phyloP scores from a whole-genome alignment of 1,284 basidiomycete genomes.

The Xanthoconium separans region DNA sequence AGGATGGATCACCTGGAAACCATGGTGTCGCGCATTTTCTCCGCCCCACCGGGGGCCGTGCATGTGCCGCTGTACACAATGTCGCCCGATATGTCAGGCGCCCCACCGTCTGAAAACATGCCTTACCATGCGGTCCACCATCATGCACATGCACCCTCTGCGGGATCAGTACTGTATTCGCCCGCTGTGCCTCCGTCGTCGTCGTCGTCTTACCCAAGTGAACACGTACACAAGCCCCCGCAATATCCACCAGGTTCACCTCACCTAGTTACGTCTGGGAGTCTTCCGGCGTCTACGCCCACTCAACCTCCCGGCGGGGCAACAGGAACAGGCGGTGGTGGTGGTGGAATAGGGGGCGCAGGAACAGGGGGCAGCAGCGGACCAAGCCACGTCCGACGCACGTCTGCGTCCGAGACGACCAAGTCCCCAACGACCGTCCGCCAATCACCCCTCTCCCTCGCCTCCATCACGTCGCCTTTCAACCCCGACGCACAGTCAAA shows the following conservation, averaged over 20 bases:
- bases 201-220: conserved; percentile 27
- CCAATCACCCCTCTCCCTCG: conserved; percentile 32
- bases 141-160: conserved; percentile 6
- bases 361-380: conserved; percentile 12
- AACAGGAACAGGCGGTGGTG: conserved; percentile 1
- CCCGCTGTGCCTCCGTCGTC: conserved; percentile 13
- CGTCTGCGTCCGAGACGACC: conserved; percentile 26
- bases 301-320: conserved; percentile 14
- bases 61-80: conserved; percentile 33
- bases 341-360: conserved; percentile 8
- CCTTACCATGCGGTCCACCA: conserved; percentile 29
- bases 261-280: conserved; percentile 24
- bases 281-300: conserved; percentile 15
- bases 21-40: conserved; percentile 29
- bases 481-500: conserved; percentile 44
- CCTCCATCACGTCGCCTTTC: conserved; percentile 34
- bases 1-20: conserved; percentile 41
- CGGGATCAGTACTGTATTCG: conserved; percentile 29
- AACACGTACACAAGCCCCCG: conserved; percentile 23
- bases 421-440: conserved; percentile 31
- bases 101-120: conserved; percentile 26
- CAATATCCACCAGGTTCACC: conserved; percentile 32
- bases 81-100: conserved; percentile 30
- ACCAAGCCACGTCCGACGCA: conserved; percentile 27
- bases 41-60: conserved; percentile 27